Evolutionary conservation across 192 early-diverging fungal species (phyloP).

Genomic region (Dissophora ornata): DNA sequence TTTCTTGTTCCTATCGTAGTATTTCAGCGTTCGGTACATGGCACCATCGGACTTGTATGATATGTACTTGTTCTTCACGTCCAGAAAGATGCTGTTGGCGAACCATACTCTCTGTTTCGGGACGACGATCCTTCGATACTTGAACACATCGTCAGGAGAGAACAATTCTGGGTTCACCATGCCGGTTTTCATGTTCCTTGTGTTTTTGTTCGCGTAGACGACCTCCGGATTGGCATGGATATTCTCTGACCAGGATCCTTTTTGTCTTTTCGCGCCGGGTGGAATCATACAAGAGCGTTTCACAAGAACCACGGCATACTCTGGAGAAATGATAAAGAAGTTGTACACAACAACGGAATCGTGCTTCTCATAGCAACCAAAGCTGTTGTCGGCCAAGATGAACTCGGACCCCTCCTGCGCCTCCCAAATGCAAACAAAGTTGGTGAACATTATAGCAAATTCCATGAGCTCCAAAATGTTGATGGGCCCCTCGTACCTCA

Average conservation of each 20-base stretch:
- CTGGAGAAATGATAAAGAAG: slow-evolving; percentile 51
- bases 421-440: slow-evolving; percentile 45
- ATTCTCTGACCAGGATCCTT: slow-evolving; percentile 6
- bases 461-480: slow-evolving; percentile 18
- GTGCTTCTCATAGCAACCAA: slow-evolving; percentile 39
- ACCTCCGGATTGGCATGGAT: slow-evolving; percentile 17
- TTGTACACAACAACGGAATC: slow-evolving; percentile 24
- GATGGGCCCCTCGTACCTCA: slow-evolving; percentile 15
- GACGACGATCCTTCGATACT: slow-evolving; percentile 17
- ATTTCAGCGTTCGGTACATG: slow-evolving; percentile 21
- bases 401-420: slow-evolving; percentile 44
- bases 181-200: not conserved
- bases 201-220: slow-evolving; percentile 11
- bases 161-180: not conserved
- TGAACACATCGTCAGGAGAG: slow-evolving; percentile 25
- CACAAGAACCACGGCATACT: slow-evolving; percentile 47
- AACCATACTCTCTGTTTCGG: slow-evolving; percentile 25
- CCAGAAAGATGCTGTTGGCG: slow-evolving; percentile 24
- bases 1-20: slow-evolving; percentile 27
- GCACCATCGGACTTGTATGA: slow-evolving; percentile 30
- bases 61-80: slow-evolving; percentile 6
- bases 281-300: not conserved
- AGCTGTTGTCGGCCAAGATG: slow-evolving; percentile 39
- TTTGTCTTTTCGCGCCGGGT: too few species aligned
- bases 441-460: slow-evolving; percentile 2